Percentiles rank a stretch among this genome's conserved stretches.
These are phyloP conservation scores for Cadophora luteo-olivacea DNA, from an alignment of 2,329 filamentous ascomycete species.

Conservation along the genomic window DNA sequence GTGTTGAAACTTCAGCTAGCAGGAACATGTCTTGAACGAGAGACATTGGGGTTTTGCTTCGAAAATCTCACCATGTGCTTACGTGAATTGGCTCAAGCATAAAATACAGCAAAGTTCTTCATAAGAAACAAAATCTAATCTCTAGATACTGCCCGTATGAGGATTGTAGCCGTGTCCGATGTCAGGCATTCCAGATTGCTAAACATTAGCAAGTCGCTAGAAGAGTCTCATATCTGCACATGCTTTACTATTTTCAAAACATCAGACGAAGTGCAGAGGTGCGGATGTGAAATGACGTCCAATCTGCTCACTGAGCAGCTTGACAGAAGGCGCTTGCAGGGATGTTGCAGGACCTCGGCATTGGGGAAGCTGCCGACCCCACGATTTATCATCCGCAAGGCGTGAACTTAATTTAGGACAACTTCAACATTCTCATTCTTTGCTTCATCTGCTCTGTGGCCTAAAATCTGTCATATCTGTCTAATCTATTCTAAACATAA, in stretches of 20 bases:
- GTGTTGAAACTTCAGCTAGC: no score
- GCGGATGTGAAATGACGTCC: not conserved
- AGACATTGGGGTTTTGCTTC: no score
- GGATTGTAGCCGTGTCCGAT: no score
- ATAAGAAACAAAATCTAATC: no score
- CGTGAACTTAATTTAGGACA: slow-evolving; percentile 2
- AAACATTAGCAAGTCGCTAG: no score
- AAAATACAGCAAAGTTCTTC: no score
- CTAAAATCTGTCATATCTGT: not conserved
- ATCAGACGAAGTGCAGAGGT: not conserved
- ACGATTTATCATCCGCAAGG: not conserved
- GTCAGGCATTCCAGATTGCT: no score
- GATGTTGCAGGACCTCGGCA: slow-evolving; percentile 13
- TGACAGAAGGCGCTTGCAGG: slow-evolving; percentile 3
- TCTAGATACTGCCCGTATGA: no score
- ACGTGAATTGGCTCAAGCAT: no score
- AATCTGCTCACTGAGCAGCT: not conserved
- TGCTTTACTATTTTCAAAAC: not conserved
- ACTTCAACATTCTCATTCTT: not conserved
- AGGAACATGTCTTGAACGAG: no score
- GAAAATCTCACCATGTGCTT: no score
- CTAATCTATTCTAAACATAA: not conserved
- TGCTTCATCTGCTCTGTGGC: not conserved
- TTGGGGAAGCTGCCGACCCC: slow-evolving; percentile 13
- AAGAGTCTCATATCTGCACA: no score